These are phyloP conservation scores for Wickerhamiella azyma DNA, from an alignment of 805 yeast species.

Conservation along the genomic window DNA sequence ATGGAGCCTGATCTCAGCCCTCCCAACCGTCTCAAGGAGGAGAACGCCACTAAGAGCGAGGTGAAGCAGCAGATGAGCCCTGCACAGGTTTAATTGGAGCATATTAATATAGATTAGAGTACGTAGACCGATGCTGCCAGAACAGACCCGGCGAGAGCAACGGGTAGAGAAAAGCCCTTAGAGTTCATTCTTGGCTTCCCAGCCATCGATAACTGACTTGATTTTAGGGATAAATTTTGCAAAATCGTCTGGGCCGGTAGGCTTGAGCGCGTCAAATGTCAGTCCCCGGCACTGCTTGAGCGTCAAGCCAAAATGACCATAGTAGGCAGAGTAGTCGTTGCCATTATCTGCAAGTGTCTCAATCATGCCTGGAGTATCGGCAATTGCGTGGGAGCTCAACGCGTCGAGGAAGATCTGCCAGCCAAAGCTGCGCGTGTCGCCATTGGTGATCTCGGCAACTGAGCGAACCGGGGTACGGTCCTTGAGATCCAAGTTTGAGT, in stretches of 20 bases:
- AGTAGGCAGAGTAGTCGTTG: neutral
- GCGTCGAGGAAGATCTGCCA: neutral
- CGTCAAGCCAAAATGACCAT: neutral
- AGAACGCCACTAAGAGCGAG: no score
- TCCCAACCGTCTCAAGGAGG: no score
- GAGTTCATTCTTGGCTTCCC: neutral
- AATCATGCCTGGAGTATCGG: neutral
- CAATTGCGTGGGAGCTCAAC: neutral
- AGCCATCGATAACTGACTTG: neutral
- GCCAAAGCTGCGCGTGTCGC: neutral
- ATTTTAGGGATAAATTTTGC: neutral
- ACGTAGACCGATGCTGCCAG: no score
- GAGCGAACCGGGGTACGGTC: neutral
- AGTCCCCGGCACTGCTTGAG: neutral
- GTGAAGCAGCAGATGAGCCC: neutral
- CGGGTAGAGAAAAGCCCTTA: no score
- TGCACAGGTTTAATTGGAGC: neutral
- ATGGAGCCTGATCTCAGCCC: slow-evolving; percentile 14
- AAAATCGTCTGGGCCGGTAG: neutral
- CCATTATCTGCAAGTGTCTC: neutral
- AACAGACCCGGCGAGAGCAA: no score
- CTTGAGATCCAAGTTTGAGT: neutral
- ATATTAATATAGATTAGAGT: no score
- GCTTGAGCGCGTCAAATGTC: neutral
- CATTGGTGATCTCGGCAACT: neutral